These are phyloP conservation scores for Gilbertella persicaria DNA, from an alignment of 371 early-diverging fungal genomes.

Conservation along the genomic window DNA sequence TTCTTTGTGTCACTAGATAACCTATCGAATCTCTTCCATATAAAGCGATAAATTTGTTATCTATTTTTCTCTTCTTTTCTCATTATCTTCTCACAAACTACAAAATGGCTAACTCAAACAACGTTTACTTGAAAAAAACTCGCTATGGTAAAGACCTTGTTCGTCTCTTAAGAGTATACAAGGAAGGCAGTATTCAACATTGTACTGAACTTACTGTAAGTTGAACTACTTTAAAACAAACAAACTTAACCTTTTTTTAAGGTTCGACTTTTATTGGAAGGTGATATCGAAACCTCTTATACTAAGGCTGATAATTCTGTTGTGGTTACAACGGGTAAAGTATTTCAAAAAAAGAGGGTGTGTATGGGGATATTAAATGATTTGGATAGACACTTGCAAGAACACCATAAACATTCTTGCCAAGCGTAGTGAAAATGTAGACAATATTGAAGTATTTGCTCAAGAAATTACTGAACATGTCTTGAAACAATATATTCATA, in stretches of 20 bases:
- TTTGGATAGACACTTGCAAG: conserved; percentile 68
- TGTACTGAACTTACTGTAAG: conserved; percentile 75
- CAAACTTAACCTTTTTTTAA: no score
- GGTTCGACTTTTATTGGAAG: conserved; percentile 73
- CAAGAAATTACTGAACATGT: conserved; percentile 72
- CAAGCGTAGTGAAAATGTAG: conserved; percentile 70
- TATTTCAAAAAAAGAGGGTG: not conserved
- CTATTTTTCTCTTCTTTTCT: conserved; percentile 1
- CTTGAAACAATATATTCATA: conserved; percentile 71
- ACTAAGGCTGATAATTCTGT: conserved; percentile 80
- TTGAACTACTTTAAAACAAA: no score
- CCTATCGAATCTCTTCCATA: not conserved
- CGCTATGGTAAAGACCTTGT: conserved; percentile 81
- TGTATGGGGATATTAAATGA: not conserved
- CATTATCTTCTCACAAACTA: conserved; percentile 4
- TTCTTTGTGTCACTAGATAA: no score
- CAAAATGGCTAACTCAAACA: conserved; percentile 26
- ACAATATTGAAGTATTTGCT: conserved; percentile 76
- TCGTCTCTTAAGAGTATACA: conserved; percentile 77
- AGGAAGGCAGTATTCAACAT: conserved; percentile 64
- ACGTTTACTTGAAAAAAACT: conserved; percentile 60
- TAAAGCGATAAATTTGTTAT: no score
- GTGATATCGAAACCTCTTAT: conserved; percentile 77
- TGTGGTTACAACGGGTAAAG: conserved; percentile 50
- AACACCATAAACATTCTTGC: conserved; percentile 82